A percentile compares a stretch with the other conserved stretches of the same genome.
These are phyloP conservation scores for Grosmannia serpens DNA, from an alignment of 2,329 filamentous ascomycete species.

Conservation along the genomic window DNA sequence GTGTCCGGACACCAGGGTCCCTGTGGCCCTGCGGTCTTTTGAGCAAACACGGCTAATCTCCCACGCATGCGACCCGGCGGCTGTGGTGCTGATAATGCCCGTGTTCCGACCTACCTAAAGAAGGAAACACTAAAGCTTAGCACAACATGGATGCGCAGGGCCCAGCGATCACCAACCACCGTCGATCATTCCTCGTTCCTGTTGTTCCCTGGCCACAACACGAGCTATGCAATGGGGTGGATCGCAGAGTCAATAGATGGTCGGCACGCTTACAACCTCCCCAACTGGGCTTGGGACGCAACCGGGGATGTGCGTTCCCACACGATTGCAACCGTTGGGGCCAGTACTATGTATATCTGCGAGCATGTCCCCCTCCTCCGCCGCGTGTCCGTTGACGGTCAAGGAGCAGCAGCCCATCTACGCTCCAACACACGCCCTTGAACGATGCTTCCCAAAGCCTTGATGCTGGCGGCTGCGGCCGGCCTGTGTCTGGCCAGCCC, in stretches of 20 bases:
- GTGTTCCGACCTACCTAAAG: background rate
- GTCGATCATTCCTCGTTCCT: background rate
- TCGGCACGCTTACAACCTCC: background rate
- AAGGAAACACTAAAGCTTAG: background rate
- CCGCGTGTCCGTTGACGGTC: background rate
- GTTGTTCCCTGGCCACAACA: background rate
- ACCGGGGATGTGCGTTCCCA: background rate
- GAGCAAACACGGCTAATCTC: background rate
- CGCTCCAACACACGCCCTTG: background rate
- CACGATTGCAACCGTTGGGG: too few species aligned
- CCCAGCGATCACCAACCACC: background rate
- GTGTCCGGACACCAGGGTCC: background rate
- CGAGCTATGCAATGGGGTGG: background rate
- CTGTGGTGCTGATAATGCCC: background rate
- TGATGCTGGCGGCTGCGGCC: background rate
- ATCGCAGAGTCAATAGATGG: background rate
- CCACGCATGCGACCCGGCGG: background rate
- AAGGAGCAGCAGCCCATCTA: background rate
- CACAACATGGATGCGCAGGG: background rate
- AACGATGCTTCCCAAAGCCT: slow-evolving; percentile 1
- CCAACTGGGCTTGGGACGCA: background rate
- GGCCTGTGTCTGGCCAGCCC: slow-evolving; percentile 2
- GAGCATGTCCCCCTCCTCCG: background rate
- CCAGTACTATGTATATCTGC: background rate
- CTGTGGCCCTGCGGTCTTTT: too few species aligned